Evolutionary conservation across 352 stramenopile genomes (phyloP), one percentile per base, ranked within the genome.

Genomic region (Phytophthora meadii): DNA sequence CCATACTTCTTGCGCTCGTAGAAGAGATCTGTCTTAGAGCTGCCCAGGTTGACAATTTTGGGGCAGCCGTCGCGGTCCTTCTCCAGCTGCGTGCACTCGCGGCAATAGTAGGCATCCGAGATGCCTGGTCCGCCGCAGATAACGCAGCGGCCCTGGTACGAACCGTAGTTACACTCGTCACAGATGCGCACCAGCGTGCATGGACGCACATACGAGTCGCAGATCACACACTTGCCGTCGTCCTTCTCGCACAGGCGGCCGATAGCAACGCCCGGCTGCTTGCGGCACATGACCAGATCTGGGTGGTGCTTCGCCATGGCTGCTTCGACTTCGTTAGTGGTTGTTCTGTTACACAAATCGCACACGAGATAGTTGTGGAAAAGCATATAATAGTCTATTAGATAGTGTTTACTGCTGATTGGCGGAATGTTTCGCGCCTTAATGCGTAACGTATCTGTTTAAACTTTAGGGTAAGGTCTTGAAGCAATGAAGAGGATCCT

Each of bases 161-260:
- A 98, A 39, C 98, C 98, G 84, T 99, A 99, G 84, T 99, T 99
- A 82, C 98, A 99, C 83, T 99, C 98, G 70, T 99, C 98, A 80
- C 98, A 99, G 61, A 99, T 98, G 49, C 97, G 95, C 39, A 99
- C 98, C 55, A 99, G 88, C 32, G 90, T 98, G 57, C 90, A 93
- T 5, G 98, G 98, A 44, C 98, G 92, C 42, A 99, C 98, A 80
- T 99, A 99, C 55, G 95, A 99, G 89, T 99, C 98, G 78, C 98
- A 99, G 69, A 99, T 98, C 25, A 99, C 97, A 68, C 98, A 99
- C 81, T 99, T 99, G 55, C 97, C 98, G 76, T 99, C 98, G 77
- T 98, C 95, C 82, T 99, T 99, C 79, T 99, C 97, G 66, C 98
- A 99, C 8, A 99, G 82, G 11, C 97, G 90, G 28, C 93, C 95